These are phyloP conservation scores for Striga asiatica DNA, from an alignment of 257 asterid species.

Conservation along the genomic window DNA sequence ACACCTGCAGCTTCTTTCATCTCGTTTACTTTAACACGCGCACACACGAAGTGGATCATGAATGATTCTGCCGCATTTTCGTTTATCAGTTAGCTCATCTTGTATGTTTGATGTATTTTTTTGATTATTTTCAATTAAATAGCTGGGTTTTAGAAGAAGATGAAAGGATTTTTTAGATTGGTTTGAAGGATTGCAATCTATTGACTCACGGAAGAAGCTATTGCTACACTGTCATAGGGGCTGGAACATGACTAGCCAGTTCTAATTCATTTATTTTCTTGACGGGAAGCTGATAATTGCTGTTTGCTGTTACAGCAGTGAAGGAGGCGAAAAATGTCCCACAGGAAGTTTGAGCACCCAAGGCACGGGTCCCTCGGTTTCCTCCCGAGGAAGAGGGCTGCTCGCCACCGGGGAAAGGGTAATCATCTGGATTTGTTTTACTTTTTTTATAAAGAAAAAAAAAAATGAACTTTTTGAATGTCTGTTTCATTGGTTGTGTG, in stretches of 20 bases:
- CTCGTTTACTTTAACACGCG: neutral
- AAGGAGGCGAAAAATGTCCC: slow-evolving; percentile 41
- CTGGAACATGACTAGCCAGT: neutral
- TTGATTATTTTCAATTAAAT: neutral
- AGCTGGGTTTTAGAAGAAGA: neutral
- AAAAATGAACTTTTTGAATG: too few species aligned
- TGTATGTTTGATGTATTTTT: neutral
- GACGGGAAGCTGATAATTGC: neutral
- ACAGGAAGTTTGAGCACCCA: slow-evolving; percentile 70
- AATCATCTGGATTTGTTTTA: neutral
- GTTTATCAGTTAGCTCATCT: neutral
- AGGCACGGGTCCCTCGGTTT: slow-evolving; percentile 63
- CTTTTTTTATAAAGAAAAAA: too few species aligned
- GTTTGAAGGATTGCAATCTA: neutral
- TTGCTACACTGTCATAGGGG: too few species aligned
- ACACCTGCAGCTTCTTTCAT: neutral
- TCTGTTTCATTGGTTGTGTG: neutral
- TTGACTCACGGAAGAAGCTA: neutral
- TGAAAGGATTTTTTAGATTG: neutral
- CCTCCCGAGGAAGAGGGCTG: slow-evolving; percentile 60
- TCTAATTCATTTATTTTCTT: neutral
- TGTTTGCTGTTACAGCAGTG: slow-evolving; percentile 11
- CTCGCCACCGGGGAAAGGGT: slow-evolving; percentile 60
- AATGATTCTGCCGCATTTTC: neutral
- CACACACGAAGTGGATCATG: neutral